Conservation (phyloP, 176 grass and related monocot genomes). For the Oryza longistaminata region DNA sequence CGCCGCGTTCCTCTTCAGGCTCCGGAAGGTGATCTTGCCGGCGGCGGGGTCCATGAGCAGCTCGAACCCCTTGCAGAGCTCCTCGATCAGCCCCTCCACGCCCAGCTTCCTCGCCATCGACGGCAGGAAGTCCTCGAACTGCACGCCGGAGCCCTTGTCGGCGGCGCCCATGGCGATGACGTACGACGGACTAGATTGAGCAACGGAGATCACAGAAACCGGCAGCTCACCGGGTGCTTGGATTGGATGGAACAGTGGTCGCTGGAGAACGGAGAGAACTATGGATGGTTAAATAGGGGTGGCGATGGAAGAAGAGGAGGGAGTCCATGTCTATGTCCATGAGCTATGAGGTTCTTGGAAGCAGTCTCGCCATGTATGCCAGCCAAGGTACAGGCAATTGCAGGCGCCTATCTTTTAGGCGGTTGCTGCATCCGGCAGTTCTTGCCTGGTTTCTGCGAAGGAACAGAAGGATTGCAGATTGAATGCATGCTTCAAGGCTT, state of each 20-base stretch:
- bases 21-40: constrained; percentile 76
- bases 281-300: constrained; percentile 40
- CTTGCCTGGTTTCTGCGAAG: constrained; percentile 66
- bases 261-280: constrained; percentile 20
- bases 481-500: background rate
- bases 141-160: constrained; percentile 10
- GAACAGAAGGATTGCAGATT: constrained; percentile 18
- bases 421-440: constrained; percentile 39
- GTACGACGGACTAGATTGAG: background rate
- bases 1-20: constrained; percentile 60
- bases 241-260: background rate
- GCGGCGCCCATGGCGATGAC: background rate
- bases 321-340: constrained; percentile 7
- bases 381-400: constrained; percentile 50
- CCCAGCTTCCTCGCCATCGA: constrained; percentile 78
- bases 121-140: constrained; percentile 79
- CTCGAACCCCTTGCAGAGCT: constrained; percentile 95
- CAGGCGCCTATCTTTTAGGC: constrained; percentile 33
- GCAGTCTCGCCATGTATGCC: constrained; percentile 43
- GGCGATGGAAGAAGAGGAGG: background rate
- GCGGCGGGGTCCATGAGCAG: constrained; percentile 71
- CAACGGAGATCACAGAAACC: background rate
- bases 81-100: constrained; percentile 65
- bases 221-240: background rate
- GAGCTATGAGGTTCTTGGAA: constrained; percentile 47